Evolutionary conservation across 2,329 filamentous ascomycete genomes (phyloP), one percentile per base, ranked within the genome.

Genomic region (Scopulariopsis brevicaulis): DNA sequence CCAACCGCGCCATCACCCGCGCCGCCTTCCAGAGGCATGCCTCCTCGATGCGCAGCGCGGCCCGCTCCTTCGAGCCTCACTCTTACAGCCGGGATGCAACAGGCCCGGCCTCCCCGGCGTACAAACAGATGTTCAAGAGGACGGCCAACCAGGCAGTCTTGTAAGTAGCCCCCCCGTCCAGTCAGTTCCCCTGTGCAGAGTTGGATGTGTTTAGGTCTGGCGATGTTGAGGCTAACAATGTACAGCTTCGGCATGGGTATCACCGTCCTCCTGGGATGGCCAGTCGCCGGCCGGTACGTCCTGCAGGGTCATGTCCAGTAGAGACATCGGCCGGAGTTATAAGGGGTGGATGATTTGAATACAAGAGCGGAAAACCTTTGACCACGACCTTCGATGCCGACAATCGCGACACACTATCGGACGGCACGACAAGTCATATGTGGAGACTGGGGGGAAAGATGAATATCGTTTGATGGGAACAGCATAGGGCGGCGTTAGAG

Each of bases 161-260:
- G 71, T 73, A 68, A 65, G 71, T 68, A 58, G 20, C 22, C 18
- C 2, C 40, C 40, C 15, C 40, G 2, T 7, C 40, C 18, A 7
- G 40, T 7, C n/a, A n/a, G n/a, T n/a, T n/a, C 7, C 40, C 18
- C 4, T 46, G 18, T 18, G 40, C 40, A n/a, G 15, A n/a, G 40
- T 46, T n/a, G 28, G 15, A 46, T 46, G 37, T 40, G 12, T 40
- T 14, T 46, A 7, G 40, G 18, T 7, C 14, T 15, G 4, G 8
- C 8, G 28, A 32, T 40, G 18, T 54, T 14, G 20, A 54, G 22
- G 48, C 34, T 55, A 22, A 58, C 48, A 32, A 14, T 7, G 57
- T 53, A 22, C 55, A 73, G 71, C 35, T 73, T 71, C 65, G 64
- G 68, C 58, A 70, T 70, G 53, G 65, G 66, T 46, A 66, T 72